phyloP scores from a whole-genome alignment of 306 rosid species.

The Biancaea sappan region DNA sequence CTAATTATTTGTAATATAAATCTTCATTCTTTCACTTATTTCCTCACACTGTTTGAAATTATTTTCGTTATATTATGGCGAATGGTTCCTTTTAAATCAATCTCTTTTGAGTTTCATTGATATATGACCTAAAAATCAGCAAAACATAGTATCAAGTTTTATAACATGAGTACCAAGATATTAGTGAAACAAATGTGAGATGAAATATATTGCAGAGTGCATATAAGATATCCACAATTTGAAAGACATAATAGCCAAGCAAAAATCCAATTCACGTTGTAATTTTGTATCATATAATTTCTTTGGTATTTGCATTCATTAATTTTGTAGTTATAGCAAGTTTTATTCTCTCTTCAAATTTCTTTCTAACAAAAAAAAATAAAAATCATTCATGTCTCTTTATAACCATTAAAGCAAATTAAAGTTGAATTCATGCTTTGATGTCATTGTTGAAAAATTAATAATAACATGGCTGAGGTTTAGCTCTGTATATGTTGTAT shows the following conservation, averaged over 20 bases:
- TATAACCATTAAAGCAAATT: not conserved
- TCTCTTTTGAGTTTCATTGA: not conserved
- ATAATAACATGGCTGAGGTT: not conserved
- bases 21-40: not conserved
- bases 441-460: not conserved
- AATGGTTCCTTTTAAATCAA: not conserved
- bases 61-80: not conserved
- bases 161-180: not conserved
- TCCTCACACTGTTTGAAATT: not conserved
- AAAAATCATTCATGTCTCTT: not conserved
- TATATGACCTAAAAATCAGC: not conserved
- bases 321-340: not conserved
- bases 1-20: not conserved
- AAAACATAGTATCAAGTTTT: not conserved
- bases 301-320: not conserved
- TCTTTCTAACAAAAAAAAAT: not conserved
- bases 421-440: constrained; percentile 4
- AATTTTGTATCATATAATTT: not conserved
- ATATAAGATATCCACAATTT: not conserved
- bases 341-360: not conserved
- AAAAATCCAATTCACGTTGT: not conserved
- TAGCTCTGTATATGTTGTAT: not conserved
- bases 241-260: not conserved
- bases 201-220: not conserved
- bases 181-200: not conserved